These are phyloP conservation scores for Antrodiella citrinella DNA, from an alignment of 768 basidiomycete genomes.

Conservation along the genomic window DNA sequence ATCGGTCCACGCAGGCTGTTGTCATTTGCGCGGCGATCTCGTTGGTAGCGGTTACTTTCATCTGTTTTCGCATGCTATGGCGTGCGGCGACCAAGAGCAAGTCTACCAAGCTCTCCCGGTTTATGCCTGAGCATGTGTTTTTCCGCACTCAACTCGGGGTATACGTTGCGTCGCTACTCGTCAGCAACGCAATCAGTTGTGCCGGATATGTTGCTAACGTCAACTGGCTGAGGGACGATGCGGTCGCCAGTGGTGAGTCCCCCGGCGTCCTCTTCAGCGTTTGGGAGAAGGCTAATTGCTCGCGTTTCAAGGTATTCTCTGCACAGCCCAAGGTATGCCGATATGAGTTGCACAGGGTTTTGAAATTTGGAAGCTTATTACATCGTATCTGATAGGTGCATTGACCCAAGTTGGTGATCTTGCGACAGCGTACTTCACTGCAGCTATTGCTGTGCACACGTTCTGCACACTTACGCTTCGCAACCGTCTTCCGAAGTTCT, in stretches of 20 bases:
- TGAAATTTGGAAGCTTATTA: not conserved
- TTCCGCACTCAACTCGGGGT: slow-evolving; percentile 67
- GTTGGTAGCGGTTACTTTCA: slow-evolving; percentile 41
- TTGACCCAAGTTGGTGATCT: slow-evolving; percentile 58
- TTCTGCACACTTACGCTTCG: slow-evolving; percentile 59
- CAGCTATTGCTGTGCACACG: slow-evolving; percentile 56
- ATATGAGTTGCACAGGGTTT: slow-evolving; percentile 3
- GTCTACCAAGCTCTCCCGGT: slow-evolving; percentile 11
- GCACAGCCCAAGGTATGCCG: slow-evolving; percentile 51
- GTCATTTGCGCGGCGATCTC: slow-evolving; percentile 48
- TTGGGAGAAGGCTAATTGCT: not conserved
- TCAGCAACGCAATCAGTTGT: slow-evolving; percentile 48
- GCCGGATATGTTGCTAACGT: slow-evolving; percentile 47
- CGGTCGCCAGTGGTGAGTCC: slow-evolving; percentile 41
- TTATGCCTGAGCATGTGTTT: slow-evolving; percentile 42
- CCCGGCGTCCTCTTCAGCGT: not conserved
- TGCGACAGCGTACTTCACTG: slow-evolving; percentile 56
- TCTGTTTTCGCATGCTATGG: slow-evolving; percentile 38
- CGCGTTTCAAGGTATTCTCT: slow-evolving; percentile 32
- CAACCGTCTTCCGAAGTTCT: slow-evolving; percentile 40
- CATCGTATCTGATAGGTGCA: slow-evolving; percentile 29
- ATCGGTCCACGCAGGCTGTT: slow-evolving; percentile 26
- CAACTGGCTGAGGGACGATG: slow-evolving; percentile 36
- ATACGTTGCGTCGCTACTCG: slow-evolving; percentile 56
- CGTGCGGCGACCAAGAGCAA: slow-evolving; percentile 19